phyloP scores from a whole-genome alignment of 2,329 filamentous ascomycete species.

The Huntiella savannae region DNA sequence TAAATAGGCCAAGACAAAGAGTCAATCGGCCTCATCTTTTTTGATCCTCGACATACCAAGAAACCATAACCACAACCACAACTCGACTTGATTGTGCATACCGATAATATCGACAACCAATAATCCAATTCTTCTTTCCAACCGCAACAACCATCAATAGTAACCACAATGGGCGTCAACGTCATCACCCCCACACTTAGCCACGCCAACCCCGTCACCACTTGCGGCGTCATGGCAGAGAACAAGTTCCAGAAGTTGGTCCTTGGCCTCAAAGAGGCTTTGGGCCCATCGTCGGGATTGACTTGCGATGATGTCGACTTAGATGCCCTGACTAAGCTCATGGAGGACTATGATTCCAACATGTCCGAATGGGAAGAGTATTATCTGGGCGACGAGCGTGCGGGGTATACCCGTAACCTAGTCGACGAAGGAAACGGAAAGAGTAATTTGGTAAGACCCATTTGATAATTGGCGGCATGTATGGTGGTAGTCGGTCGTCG shows the following conservation, averaged over 20 bases:
- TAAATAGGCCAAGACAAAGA: too few species aligned
- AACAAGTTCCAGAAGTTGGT: slow-evolving; percentile 52
- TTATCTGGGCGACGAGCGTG: slow-evolving; percentile 49
- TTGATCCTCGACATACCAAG: slow-evolving; percentile 1
- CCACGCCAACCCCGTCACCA: slow-evolving; percentile 3
- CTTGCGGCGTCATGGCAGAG: slow-evolving; percentile 7
- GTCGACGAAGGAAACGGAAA: slow-evolving; percentile 78
- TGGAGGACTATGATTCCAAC: slow-evolving; percentile 54
- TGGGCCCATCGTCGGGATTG: slow-evolving; percentile 67
- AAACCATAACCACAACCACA: slow-evolving; percentile 1
- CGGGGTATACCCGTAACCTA: slow-evolving; percentile 69
- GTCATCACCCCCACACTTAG: slow-evolving; percentile 8
- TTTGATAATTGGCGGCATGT: not conserved
- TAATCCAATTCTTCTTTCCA: not conserved
- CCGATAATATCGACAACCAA: not conserved
- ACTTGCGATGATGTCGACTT: slow-evolving; percentile 68
- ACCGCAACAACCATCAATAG: not conserved
- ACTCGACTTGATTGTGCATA: not conserved
- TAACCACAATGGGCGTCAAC: slow-evolving; percentile 9
- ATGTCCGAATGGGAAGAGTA: slow-evolving; percentile 55
- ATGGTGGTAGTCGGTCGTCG: not conserved
- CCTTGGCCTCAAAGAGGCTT: slow-evolving; percentile 47
- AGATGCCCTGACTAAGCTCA: slow-evolving; percentile 47
- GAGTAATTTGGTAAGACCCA: slow-evolving; percentile 43
- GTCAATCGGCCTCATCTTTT: not conserved